Evolutionary conservation across 2,329 filamentous ascomycete genomes (phyloP).

Genomic region (Clonostachys byssicola): DNA sequence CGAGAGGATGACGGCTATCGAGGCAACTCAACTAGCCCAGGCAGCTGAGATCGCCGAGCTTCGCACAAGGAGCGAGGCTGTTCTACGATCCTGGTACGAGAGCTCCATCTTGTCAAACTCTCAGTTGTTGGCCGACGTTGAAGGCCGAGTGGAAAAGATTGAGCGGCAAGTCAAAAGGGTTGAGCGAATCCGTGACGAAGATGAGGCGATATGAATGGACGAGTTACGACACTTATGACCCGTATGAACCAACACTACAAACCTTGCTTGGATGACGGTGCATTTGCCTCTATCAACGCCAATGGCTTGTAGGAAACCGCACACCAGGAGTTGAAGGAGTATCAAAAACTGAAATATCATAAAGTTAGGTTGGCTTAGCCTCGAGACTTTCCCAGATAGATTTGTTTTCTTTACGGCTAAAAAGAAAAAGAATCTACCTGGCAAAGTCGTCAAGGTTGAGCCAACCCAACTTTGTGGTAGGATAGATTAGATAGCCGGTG

Average conservation of each 20-base stretch:
- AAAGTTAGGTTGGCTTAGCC: too few species aligned
- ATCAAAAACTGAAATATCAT: too few species aligned
- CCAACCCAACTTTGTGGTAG: too few species aligned
- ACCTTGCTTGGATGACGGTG: too few species aligned
- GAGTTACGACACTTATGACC: not conserved
- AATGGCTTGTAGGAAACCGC: too few species aligned
- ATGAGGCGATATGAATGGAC: conserved; percentile 24
- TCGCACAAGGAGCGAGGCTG: conserved; percentile 56
- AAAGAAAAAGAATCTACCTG: too few species aligned
- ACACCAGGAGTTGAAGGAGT: too few species aligned
- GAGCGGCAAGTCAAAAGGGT: conserved; percentile 62
- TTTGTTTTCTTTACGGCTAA: too few species aligned
- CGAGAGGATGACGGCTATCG: conserved; percentile 58
- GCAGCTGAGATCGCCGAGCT: conserved; percentile 58
- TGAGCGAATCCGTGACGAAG: conserved; percentile 54
- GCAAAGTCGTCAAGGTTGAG: too few species aligned
- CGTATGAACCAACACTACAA: not conserved
- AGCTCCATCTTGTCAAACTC: conserved; percentile 64
- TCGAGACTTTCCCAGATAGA: too few species aligned
- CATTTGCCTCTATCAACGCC: too few species aligned
- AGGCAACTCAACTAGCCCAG: conserved; percentile 58
- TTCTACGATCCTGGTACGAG: conserved; percentile 71
- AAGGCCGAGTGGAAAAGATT: conserved; percentile 60
- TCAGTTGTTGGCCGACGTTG: conserved; percentile 66
- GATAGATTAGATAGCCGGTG: too few species aligned